A percentile compares a stretch with the other conserved stretches of the same genome.
Conservation (phyloP, 139 green algal genomes). For the Coccomyxa sp. region DNA sequence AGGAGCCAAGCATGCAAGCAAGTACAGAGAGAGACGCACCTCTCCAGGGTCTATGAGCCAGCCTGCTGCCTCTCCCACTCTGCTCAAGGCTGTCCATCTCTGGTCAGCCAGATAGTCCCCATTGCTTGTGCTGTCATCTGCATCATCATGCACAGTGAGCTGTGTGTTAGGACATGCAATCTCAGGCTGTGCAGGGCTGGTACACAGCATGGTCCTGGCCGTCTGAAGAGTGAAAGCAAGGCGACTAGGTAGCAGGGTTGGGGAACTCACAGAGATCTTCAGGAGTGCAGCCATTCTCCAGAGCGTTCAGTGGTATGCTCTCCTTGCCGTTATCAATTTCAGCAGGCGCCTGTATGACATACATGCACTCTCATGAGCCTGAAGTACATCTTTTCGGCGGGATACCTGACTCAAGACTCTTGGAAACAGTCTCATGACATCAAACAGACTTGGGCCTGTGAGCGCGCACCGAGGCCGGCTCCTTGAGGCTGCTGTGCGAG, state of each 20-base stretch:
- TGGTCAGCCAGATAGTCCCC: conserved; percentile 6
- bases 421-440: not conserved
- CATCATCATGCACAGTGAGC: not conserved
- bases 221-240: not conserved
- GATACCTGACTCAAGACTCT: too few species aligned
- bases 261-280: not conserved
- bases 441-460: not conserved
- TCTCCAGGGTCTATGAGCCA: conserved; percentile 33
- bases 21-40: conserved; percentile 12
- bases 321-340: not conserved
- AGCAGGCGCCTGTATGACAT: too few species aligned
- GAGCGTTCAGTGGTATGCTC: not conserved
- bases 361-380: too few species aligned
- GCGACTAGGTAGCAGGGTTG: not conserved
- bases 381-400: too few species aligned
- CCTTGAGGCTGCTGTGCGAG: not conserved
- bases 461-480: not conserved
- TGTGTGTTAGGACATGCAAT: not conserved
- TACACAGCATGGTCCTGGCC: too few species aligned
- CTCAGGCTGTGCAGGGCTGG: not conserved
- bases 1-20: conserved; percentile 5
- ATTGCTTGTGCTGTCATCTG: not conserved
- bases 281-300: not conserved
- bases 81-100: conserved; percentile 19
- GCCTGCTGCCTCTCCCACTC: conserved; percentile 21